These are phyloP conservation scores for Truncatella angustata DNA, from an alignment of 2,329 filamentous ascomycete species.

Conservation along the genomic window DNA sequence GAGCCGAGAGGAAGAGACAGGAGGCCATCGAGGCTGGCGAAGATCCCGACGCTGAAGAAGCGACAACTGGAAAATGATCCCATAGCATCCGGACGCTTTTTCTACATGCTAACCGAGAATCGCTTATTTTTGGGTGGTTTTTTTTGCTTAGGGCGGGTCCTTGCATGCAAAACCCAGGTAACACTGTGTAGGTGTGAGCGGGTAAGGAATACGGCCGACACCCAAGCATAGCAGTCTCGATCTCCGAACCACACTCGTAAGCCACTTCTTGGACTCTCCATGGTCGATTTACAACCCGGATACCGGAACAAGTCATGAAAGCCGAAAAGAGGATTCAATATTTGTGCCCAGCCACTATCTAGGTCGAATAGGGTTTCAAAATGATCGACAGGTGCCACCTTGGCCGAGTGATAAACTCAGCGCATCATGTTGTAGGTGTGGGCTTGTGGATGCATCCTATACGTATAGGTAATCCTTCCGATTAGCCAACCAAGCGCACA, in stretches of 20 bases:
- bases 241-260: neutral
- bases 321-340: neutral
- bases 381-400: neutral
- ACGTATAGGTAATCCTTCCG: neutral
- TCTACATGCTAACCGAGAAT: too few species aligned
- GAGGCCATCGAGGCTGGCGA: constrained; percentile 44
- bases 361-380: neutral
- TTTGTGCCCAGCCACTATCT: neutral
- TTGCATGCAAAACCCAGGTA: too few species aligned
- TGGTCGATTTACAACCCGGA: neutral
- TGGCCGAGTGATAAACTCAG: neutral
- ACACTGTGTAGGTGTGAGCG: too few species aligned
- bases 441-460: neutral
- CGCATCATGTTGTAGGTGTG: neutral
- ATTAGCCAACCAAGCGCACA: too few species aligned
- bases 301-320: neutral
- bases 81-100: too few species aligned
- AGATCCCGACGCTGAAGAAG: constrained; percentile 44
- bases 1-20: constrained; percentile 56
- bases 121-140: too few species aligned
- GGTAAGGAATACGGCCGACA: constrained; percentile 14
- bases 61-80: constrained; percentile 16
- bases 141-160: too few species aligned
- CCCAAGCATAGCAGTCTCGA: neutral
- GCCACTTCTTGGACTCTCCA: neutral